A percentile compares a stretch with the other conserved stretches of the same genome.
Conservation (phyloP, 2,329 filamentous ascomycete species). For the Parastagonospora nodorum region DNA sequence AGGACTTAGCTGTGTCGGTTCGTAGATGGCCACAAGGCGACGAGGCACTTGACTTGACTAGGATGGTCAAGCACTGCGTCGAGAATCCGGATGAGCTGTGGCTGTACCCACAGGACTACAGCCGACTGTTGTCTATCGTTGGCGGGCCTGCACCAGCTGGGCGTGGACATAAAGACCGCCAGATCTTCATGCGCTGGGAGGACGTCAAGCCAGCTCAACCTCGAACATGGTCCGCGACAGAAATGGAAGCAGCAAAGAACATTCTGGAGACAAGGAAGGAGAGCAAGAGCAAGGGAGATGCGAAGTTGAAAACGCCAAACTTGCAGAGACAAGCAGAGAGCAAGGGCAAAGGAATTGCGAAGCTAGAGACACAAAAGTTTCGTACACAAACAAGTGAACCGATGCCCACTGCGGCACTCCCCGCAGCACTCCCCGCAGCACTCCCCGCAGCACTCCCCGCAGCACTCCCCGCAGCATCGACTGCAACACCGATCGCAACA, state of each 20-base stretch:
- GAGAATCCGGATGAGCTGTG: slow-evolving; percentile 19
- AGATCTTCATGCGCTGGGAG: slow-evolving; percentile 13
- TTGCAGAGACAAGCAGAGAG: neutral
- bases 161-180: slow-evolving; percentile 14
- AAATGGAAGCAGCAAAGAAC: neutral
- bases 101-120: slow-evolving; percentile 28
- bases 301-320: neutral
- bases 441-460: too few species aligned
- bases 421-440: too few species aligned
- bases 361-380: too few species aligned
- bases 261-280: neutral
- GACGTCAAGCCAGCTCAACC: slow-evolving; percentile 3
- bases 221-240: neutral
- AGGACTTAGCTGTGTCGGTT: slow-evolving; percentile 18
- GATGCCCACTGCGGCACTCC: too few species aligned
- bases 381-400: too few species aligned
- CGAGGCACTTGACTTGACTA: slow-evolving; percentile 32
- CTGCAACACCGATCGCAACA: too few species aligned
- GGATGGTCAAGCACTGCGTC: slow-evolving; percentile 25
- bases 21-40: slow-evolving; percentile 17
- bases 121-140: slow-evolving; percentile 10
- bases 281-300: too few species aligned
- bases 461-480: too few species aligned
- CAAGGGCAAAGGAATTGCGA: neutral
- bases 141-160: slow-evolving; percentile 11